Evolutionary conservation across 768 basidiomycete genomes (phyloP).

Genomic region (Lactifluus hygrophoroides): DNA sequence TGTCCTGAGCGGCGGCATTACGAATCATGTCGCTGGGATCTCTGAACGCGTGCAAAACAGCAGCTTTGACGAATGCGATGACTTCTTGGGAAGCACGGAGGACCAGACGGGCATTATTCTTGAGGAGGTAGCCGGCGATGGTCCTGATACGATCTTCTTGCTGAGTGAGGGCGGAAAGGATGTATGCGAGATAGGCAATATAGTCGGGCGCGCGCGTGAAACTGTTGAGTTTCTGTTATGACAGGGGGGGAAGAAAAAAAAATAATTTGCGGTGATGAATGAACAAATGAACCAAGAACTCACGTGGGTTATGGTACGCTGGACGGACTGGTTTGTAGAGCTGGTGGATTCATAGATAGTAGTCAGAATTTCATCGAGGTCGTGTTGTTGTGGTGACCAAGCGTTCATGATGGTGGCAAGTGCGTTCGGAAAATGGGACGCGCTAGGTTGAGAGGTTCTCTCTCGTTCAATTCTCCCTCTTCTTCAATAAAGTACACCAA

Average conservation of each 20-base stretch:
- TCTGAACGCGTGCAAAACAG: conserved; percentile 73
- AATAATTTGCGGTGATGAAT: conserved; percentile 20
- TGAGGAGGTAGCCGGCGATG: conserved; percentile 93
- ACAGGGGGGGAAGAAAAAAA: conserved; percentile 17
- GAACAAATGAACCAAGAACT: conserved; percentile 23
- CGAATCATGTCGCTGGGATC: conserved; percentile 82
- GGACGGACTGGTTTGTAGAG: conserved; percentile 56
- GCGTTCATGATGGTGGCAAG: conserved; percentile 40
- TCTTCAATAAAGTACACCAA: conserved; percentile 15
- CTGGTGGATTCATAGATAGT: conserved; percentile 90
- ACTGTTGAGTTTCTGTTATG: conserved; percentile 67
- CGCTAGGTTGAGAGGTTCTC: conserved; percentile 13
- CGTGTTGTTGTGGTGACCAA: conserved; percentile 81
- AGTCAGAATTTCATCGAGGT: conserved; percentile 84
- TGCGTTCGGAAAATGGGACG: conserved; percentile 15
- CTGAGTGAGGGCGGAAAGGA: conserved; percentile 68
- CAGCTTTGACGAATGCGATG: conserved; percentile 61
- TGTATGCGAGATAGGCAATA: conserved; percentile 91
- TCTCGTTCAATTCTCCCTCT: conserved; percentile 11
- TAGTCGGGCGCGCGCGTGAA: conserved; percentile 90
- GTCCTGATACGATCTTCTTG: conserved; percentile 92
- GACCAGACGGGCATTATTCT: conserved; percentile 86
- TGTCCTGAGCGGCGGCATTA: conserved; percentile 88
- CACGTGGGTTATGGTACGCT: conserved; percentile 79
- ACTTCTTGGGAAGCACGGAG: conserved; percentile 59